These are phyloP conservation scores for Metarhizium sp. DNA, from an alignment of 2,329 filamentous ascomycete genomes.

Conservation along the genomic window DNA sequence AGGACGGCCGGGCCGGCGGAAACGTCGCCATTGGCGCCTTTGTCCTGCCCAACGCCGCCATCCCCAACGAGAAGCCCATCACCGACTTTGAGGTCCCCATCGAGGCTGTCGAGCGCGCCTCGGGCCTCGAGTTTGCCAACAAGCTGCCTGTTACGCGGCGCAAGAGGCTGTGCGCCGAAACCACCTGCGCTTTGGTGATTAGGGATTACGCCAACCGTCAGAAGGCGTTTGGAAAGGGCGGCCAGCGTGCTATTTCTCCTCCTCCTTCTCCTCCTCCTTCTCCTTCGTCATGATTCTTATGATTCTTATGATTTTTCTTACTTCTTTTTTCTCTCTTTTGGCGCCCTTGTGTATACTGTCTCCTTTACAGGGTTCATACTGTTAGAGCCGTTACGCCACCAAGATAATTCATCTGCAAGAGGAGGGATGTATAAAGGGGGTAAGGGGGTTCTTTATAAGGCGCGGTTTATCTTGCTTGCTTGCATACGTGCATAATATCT, in stretches of 20 bases:
- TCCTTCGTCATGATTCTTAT: neutral
- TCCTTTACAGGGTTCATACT: neutral
- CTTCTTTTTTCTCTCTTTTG: neutral
- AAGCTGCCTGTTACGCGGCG: conserved; percentile 66
- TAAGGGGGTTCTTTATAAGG: neutral
- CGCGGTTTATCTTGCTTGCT: too few relatives aligned
- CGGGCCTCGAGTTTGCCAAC: conserved; percentile 80
- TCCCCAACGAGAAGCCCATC: conserved; percentile 79
- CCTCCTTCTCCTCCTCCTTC: neutral
- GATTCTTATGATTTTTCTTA: neutral
- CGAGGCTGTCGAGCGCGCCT: conserved; percentile 85
- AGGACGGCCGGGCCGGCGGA: conserved; percentile 62
- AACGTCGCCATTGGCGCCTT: conserved; percentile 89
- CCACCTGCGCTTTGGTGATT: conserved; percentile 74
- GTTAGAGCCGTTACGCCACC: neutral
- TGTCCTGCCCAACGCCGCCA: conserved; percentile 84
- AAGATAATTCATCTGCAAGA: neutral
- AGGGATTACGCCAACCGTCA: conserved; percentile 63
- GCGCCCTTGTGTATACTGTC: too few relatives aligned
- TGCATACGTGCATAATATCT: too few relatives aligned
- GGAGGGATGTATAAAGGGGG: neutral
- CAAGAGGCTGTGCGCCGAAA: conserved; percentile 75
- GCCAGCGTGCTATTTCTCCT: conserved; percentile 11
- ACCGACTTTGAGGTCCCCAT: conserved; percentile 90
- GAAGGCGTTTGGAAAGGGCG: conserved; percentile 43